Evolutionary conservation across 1,284 basidiomycete genomes (phyloP).

Genomic region (Sanguinoderma infundibulare): DNA sequence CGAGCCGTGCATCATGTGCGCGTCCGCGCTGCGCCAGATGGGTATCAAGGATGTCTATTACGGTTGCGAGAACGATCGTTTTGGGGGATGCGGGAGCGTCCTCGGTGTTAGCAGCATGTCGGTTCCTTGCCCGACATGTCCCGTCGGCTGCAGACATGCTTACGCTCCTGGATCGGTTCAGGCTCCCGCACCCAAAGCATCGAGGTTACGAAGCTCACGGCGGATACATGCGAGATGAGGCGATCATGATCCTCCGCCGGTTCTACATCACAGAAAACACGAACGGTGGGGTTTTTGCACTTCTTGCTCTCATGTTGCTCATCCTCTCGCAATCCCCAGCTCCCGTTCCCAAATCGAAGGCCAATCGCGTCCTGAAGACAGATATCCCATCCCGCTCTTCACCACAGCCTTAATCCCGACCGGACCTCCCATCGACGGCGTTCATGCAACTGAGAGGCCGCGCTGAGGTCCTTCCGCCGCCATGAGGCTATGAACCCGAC

Average conservation of each 20-base stretch:
- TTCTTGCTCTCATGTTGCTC: background rate
- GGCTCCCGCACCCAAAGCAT: constrained; percentile 71
- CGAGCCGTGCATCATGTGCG: constrained; percentile 99
- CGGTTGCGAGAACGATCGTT: constrained; percentile 95
- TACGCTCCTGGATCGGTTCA: constrained; percentile 31
- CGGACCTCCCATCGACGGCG: background rate
- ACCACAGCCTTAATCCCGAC: constrained; percentile 6
- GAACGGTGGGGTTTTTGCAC: constrained; percentile 66
- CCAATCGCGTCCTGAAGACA: constrained; percentile 76
- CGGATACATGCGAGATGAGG: constrained; percentile 90
- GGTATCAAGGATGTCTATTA: constrained; percentile 93
- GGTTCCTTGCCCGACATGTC: background rate
- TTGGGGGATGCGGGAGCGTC: constrained; percentile 97
- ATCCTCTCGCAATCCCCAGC: constrained; percentile 48
- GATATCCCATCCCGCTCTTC: constrained; percentile 50
- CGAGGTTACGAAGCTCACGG: constrained; percentile 79
- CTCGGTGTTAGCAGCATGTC: constrained; percentile 77
- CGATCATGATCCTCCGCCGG: constrained; percentile 91
- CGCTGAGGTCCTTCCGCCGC: background rate
- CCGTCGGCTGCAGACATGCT: background rate
- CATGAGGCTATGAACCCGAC: background rate
- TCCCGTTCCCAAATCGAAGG: constrained; percentile 76
- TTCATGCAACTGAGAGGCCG: background rate
- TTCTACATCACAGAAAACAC: constrained; percentile 97
- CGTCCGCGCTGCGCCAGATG: constrained; percentile 91